phyloP scores from a whole-genome alignment of 495 filamentous ascomycete species.

The Aspergillus haitiensis region DNA sequence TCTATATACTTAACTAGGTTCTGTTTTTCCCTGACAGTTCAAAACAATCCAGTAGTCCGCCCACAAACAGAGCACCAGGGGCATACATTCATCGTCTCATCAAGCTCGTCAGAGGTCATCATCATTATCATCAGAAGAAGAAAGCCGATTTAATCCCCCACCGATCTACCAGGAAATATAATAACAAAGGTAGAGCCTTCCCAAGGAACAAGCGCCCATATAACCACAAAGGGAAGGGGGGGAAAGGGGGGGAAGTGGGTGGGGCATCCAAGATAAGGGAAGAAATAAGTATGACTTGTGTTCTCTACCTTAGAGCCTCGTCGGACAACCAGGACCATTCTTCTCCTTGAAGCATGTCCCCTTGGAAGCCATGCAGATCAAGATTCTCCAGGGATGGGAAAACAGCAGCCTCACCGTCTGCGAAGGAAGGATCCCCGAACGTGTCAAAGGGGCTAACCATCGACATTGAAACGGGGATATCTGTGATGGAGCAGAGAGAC shows the following conservation, averaged over 20 bases:
- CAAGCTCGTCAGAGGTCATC: slow-evolving; percentile 11
- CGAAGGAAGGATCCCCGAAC: slow-evolving; percentile 6
- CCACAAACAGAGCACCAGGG: background rate
- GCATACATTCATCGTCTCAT: slow-evolving; percentile 7
- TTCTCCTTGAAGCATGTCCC: slow-evolving; percentile 12
- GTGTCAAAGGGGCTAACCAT: slow-evolving; percentile 21
- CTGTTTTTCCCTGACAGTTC: slow-evolving; percentile 7
- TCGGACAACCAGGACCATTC: slow-evolving; percentile 27
- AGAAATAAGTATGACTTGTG: background rate
- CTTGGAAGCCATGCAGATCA: slow-evolving; percentile 18
- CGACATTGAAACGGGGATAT: slow-evolving; percentile 20
- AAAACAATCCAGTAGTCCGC: background rate
- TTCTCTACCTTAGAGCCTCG: slow-evolving; percentile 12
- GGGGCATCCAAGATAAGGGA: background rate
- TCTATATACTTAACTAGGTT: slow-evolving; percentile 10
- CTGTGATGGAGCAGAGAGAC: slow-evolving; percentile 15
- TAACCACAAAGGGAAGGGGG: background rate
- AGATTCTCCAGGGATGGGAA: slow-evolving; percentile 22
- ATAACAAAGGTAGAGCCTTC: background rate
- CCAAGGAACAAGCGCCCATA: background rate
- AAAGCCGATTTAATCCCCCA: background rate
- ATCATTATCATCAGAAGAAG: background rate
- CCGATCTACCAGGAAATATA: background rate
- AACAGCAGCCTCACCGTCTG: slow-evolving; percentile 14
- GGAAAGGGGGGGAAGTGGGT: background rate